Conservation (phyloP, 441 rosid species). For the Pelargonium myrrhifolium region DNA sequence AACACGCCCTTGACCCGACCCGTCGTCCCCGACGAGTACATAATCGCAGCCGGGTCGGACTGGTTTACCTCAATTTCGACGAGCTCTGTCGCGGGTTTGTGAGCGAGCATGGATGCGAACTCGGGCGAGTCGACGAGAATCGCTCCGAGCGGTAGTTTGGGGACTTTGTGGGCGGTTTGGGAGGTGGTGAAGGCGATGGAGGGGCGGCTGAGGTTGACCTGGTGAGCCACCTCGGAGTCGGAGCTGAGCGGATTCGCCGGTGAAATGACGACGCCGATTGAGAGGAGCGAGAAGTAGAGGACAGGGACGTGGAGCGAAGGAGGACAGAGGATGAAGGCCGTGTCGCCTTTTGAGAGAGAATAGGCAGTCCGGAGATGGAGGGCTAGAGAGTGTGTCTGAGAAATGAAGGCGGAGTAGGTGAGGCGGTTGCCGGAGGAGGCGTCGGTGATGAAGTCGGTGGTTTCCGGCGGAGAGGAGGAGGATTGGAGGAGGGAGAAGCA, state of each 20-base stretch:
- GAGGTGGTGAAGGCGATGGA: constrained; percentile 70
- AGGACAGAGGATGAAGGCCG: constrained; percentile 61
- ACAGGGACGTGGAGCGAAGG: constrained; percentile 57
- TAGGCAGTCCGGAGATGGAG: constrained; percentile 28
- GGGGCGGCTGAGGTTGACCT: constrained; percentile 48
- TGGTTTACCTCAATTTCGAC: constrained; percentile 32
- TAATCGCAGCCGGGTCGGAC: constrained; percentile 62
- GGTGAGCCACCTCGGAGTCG: constrained; percentile 50
- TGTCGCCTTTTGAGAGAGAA: constrained; percentile 43
- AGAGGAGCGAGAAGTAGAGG: constrained; percentile 64
- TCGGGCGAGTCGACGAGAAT: constrained; percentile 70
- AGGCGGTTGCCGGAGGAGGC: constrained; percentile 38
- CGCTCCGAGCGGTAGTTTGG: constrained; percentile 37
- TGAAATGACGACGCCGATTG: constrained; percentile 54
- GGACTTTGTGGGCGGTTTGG: constrained; percentile 39
- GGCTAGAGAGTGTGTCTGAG: constrained; percentile 39
- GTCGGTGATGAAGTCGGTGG: constrained; percentile 35
- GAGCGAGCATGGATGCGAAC: constrained; percentile 42
- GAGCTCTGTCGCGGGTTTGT: constrained; percentile 4
- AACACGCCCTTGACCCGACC: constrained; percentile 67
- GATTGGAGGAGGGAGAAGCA: constrained; percentile 44
- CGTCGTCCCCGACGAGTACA: constrained; percentile 82
- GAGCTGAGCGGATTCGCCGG: constrained; percentile 77
- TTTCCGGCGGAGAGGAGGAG: constrained; percentile 21
- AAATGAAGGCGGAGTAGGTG: constrained; percentile 41